Base-by-base conservation (phyloP, 2,329 filamentous ascomycete genomes). In the Zopfia rhizophila region DNA sequence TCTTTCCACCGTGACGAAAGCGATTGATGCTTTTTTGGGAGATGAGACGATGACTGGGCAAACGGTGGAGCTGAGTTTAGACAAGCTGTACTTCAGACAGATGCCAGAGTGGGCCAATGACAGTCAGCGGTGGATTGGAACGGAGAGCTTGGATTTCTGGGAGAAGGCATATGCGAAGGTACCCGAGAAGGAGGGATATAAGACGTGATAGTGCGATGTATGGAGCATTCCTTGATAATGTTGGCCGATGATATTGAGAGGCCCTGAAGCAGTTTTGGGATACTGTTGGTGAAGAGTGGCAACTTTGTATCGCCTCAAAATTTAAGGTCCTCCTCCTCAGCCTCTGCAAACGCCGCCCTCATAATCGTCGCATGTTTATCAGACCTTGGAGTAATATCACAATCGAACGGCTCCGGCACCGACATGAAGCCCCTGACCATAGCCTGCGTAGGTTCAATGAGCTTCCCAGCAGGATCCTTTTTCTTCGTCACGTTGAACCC, bases 51-150 rank as follows among this genome's bases (percentile, higher is more conserved):
- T 73, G 58, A 72, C 67, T 0, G 75, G 74, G 0, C 64, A 75
- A 51, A 61, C 62, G 6, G 72, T 76, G 11, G 75, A 78, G 56
- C 56, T 76, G 35, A 64, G 61, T 3, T 58, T 70, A 44, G 73
- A 73, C n/a, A 62, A 72, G 5, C 60, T 77, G 8, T 71, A 70
- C 36, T 75, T 76, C 39, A 68, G 73, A 36, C 48, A 72, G 37
- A 66, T 63, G 45, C 55, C 66, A 18, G 70, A 70, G 11, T 76
- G 65, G 55, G 59, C 63, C 7, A 72, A 73, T 51, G 67, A 71
- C 39, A 76, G 73, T 51, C 70, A 73, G 53, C 63, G 58, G 37
- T 76, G 70, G 68, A 61, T 70, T 45, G 66, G 63, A 2, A 36
- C 51, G 18, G 50, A 71, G 50, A 63, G 65, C 41, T 35, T 56